Evolutionary conservation across 192 early-diverging fungal species (phyloP).

Genomic region (Mortierella hygrophila): DNA sequence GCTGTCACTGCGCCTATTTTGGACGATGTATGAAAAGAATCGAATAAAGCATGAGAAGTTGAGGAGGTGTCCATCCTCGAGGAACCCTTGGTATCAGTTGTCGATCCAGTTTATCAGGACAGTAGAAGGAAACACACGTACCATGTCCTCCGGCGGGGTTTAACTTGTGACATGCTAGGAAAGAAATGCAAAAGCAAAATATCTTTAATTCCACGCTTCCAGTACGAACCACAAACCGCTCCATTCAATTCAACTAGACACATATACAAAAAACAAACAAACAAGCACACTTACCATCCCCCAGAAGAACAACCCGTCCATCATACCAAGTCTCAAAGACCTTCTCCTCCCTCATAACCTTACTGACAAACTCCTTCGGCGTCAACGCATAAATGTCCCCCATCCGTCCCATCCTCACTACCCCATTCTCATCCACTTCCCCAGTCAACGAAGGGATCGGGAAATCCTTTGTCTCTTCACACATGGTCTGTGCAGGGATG

Average conservation of each 20-base stretch:
- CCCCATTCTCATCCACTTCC: neutral
- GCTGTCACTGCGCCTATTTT: neutral
- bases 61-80: neutral
- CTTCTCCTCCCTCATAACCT: constrained; percentile 19
- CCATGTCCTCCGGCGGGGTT: neutral
- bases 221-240: no score
- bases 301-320: neutral
- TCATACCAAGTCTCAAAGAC: constrained; percentile 21
- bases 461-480: neutral
- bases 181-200: neutral
- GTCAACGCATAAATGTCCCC: constrained; percentile 10
- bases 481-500: neutral
- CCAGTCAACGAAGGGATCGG: constrained; percentile 1
- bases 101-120: no score
- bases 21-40: no score
- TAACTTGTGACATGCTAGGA: constrained; percentile 20
- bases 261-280: neutral
- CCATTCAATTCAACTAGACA: no score
- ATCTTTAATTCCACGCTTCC: no score
- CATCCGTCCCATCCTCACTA: neutral
- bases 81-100: no score
- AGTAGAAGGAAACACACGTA: neutral
- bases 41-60: no score
- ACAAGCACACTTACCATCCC: constrained; percentile 13
- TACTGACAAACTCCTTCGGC: neutral